phyloP scores from a whole-genome alignment of 306 rosid species.

The Canavalia ensiformis region DNA sequence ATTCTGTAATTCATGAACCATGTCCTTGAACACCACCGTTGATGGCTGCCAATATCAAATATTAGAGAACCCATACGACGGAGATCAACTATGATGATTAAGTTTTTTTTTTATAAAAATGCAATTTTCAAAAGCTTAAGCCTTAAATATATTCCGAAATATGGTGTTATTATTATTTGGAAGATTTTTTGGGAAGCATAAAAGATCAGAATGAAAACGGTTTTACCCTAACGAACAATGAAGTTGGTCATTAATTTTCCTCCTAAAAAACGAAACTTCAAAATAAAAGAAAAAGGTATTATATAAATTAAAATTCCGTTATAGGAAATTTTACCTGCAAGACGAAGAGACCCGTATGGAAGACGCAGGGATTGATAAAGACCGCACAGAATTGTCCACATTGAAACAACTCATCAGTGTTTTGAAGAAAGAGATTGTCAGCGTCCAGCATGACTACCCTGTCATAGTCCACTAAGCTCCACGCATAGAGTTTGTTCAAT shows the following conservation, averaged over 20 bases:
- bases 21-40: constrained; percentile 67
- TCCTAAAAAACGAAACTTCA: too few relatives aligned
- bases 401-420: constrained; percentile 80
- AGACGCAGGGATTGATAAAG: constrained; percentile 85
- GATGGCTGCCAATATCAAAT: constrained; percentile 68
- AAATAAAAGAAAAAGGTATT: too few relatives aligned
- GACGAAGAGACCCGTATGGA: constrained; percentile 90
- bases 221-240: background rate
- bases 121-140: too few relatives aligned
- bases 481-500: constrained; percentile 81
- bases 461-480: constrained; percentile 81
- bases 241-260: background rate
- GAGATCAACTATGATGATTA: background rate
- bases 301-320: too few relatives aligned
- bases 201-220: background rate
- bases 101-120: too few relatives aligned
- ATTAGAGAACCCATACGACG: background rate
- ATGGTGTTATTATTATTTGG: background rate
- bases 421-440: constrained; percentile 79
- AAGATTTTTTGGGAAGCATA: background rate
- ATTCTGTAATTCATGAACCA: constrained; percentile 64
- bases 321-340: constrained; percentile 57
- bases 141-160: too few relatives aligned
- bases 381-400: constrained; percentile 87
- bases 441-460: constrained; percentile 86